A percentile compares a stretch with the other conserved stretches of the same genome.
These are phyloP conservation scores for Spatholobus suberectus DNA, from an alignment of 306 rosid genomes.

Conservation along the genomic window DNA sequence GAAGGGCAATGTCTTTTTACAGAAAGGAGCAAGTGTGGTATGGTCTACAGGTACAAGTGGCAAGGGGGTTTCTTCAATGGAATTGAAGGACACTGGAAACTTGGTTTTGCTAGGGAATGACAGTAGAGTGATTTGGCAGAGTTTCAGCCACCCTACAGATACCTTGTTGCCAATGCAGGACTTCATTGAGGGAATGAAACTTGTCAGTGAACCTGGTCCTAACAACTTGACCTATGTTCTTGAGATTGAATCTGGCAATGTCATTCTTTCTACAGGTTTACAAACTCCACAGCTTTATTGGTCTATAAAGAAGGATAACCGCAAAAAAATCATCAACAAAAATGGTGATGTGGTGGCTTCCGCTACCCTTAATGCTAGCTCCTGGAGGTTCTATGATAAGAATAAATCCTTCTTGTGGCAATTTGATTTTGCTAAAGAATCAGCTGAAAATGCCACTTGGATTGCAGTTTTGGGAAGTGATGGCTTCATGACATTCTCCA, in stretches of 20 bases:
- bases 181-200: slow-evolving; percentile 58
- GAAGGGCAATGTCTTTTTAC: slow-evolving; percentile 51
- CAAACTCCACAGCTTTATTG: slow-evolving; percentile 61
- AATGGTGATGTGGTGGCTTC: slow-evolving; percentile 39
- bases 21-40: neutral
- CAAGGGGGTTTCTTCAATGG: slow-evolving; percentile 48
- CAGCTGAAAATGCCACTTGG: slow-evolving; percentile 55
- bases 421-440: slow-evolving; percentile 46
- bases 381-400: slow-evolving; percentile 55
- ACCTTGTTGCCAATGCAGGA: slow-evolving; percentile 63
- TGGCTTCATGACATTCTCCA: slow-evolving; percentile 57
- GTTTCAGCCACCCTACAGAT: slow-evolving; percentile 61
- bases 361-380: slow-evolving; percentile 45
- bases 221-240: slow-evolving; percentile 48
- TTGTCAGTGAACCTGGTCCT: slow-evolving; percentile 45
- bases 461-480: slow-evolving; percentile 64
- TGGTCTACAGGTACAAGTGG: slow-evolving; percentile 57
- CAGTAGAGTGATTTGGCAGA: slow-evolving; percentile 57
- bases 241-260: slow-evolving; percentile 49
- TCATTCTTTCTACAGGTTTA: slow-evolving; percentile 53
- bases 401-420: slow-evolving; percentile 53
- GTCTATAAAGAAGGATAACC: slow-evolving; percentile 50
- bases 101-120: slow-evolving; percentile 55
- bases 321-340: slow-evolving; percentile 45
- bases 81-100: slow-evolving; percentile 59